Evolutionary conservation across 169 alveolate species (phyloP), one percentile per base, ranked within the genome.

Genomic region (Eimeria zaria): DNA sequence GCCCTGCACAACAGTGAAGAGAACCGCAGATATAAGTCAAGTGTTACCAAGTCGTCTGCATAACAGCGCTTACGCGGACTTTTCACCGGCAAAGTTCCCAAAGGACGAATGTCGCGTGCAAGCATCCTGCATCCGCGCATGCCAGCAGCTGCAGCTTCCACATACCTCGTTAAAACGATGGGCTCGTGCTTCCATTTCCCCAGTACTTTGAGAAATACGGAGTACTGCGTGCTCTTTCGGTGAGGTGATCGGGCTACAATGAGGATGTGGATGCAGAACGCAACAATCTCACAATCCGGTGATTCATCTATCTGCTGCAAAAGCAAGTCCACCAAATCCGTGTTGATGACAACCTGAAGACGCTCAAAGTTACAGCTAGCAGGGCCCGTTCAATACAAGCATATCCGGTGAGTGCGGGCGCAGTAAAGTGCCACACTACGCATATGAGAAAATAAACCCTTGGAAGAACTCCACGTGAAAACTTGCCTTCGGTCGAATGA

Each of bases 181-280:
- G 96, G 93, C 46, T 96, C 97, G 58, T 80, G 91, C 53, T 89
- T 89, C 97, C 97, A 96, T 41, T 89, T 91, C 30, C 87, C 91
- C 33, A 96, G 96, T 6, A 67, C 85, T 18, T 78, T 53, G 20
- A 96, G 80, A 81, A 96, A 89, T 51, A 78, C 64, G 51, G 85
- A 53, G 84, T 96, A 96, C 89, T 96, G 97, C 22, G 64, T 76
- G 58, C 64, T 90, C 64, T 91, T 89, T 9, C 94, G 48, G 46
- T 96, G 97, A 46, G 97, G 97, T n/a, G 96, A 91, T 46, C 97
- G 93, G 39, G 95, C 95, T 36, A 91, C 96, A 41, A 91, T 76
- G 9, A 96, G 92, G 55, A 96, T 73, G 67, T 96, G 97, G 58
- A 96, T 51, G 96, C 97, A 80, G 87, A 89, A 96, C 33, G 91